These are phyloP conservation scores for Noccaea caerulescens DNA, from an alignment of 345 rosid species.

Conservation along the genomic window DNA sequence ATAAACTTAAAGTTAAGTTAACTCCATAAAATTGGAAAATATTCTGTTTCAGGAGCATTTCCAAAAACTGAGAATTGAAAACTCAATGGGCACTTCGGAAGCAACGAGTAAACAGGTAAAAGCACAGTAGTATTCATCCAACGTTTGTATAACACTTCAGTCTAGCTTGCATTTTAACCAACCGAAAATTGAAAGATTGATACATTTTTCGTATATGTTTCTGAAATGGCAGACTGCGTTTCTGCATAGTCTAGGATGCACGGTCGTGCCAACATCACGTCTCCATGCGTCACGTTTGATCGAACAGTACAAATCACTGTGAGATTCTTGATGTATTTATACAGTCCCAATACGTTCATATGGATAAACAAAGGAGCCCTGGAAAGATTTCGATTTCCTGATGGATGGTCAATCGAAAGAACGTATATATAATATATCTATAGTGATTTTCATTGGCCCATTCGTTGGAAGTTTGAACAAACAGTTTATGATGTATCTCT, in stretches of 20 bases:
- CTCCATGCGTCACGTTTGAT: conserved; percentile 91
- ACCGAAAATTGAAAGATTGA: not conserved
- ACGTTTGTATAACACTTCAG: not conserved
- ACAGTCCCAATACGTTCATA: not conserved
- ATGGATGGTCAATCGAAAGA: not conserved
- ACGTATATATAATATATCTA: not conserved
- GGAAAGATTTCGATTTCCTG: conserved; percentile 25
- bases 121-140: not conserved
- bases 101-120: conserved; percentile 89
- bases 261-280: conserved; percentile 74
- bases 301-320: conserved; percentile 84
- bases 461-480: conserved; percentile 4
- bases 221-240: conserved; percentile 58
- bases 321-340: conserved; percentile 34
- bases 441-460: not conserved
- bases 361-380: not conserved
- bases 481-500: not conserved
- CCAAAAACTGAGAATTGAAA: conserved; percentile 80
- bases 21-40: not conserved
- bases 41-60: conserved; percentile 70
- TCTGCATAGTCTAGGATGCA: conserved; percentile 84
- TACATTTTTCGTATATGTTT: not conserved
- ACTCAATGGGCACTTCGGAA: conserved; percentile 77
- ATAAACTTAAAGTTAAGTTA: not conserved
- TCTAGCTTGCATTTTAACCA: not conserved